These are phyloP conservation scores for Fibroporia radiculosa DNA, from an alignment of 768 basidiomycete species.

Conservation along the genomic window DNA sequence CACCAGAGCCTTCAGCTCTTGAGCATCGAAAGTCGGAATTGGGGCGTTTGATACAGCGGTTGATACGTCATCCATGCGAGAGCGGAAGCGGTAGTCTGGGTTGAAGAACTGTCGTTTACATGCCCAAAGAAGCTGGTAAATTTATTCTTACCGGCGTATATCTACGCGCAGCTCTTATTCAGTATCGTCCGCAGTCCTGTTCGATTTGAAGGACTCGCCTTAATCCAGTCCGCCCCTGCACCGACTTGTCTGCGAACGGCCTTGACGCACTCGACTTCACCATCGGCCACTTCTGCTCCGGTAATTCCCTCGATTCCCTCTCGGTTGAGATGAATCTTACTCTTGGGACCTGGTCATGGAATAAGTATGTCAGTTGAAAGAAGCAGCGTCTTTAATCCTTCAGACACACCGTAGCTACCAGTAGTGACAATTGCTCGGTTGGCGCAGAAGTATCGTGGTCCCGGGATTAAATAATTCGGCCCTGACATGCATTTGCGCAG, in stretches of 20 bases:
- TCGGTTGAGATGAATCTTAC: conserved; percentile 32
- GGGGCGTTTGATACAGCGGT: conserved; percentile 24
- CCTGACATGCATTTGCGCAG: conserved; percentile 49
- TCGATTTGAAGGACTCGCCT: conserved; percentile 29
- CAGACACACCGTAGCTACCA: conserved; percentile 46
- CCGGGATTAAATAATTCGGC: conserved; percentile 41
- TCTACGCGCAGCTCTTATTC: conserved; percentile 23
- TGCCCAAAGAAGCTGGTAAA: conserved; percentile 5
- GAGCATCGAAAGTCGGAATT: conserved; percentile 35
- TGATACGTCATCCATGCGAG: conserved; percentile 37
- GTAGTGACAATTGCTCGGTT: conserved; percentile 53
- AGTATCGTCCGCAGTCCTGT: neutral
- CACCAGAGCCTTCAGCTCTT: conserved; percentile 44
- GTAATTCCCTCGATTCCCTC: conserved; percentile 51
- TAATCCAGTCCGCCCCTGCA: conserved; percentile 62
- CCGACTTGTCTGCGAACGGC: conserved; percentile 56
- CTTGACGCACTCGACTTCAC: conserved; percentile 43
- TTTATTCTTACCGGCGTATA: conserved; percentile 37
- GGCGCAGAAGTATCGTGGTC: conserved; percentile 55
- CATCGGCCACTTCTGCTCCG: conserved; percentile 54
- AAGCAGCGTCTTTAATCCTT: neutral
- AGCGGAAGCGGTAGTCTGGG: conserved; percentile 46
- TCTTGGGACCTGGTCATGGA: conserved; percentile 46
- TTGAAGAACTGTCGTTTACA: neutral
- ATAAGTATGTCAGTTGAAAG: neutral